Evolutionary conservation across 139 green algal genomes (phyloP).

Genomic region (Spirogloea muscicola): DNA sequence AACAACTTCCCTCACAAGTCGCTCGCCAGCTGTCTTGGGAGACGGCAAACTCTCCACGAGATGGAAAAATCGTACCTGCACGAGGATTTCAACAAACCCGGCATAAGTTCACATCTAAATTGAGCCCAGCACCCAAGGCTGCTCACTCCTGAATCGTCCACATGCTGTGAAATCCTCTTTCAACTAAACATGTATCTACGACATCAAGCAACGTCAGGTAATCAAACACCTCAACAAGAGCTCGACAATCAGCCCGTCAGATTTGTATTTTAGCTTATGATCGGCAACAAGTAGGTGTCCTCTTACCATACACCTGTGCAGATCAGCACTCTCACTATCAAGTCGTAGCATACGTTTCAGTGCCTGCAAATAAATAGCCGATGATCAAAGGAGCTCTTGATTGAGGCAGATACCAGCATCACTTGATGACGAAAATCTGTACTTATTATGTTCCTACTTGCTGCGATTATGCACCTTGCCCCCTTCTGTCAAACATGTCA

Average conservation of each 20-base stretch:
- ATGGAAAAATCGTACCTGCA: constrained; percentile 33
- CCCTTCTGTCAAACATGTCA: neutral
- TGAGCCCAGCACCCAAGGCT: neutral
- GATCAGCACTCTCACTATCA: no score
- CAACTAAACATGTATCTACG: neutral
- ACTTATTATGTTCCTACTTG: neutral
- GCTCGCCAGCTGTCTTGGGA: constrained; percentile 7
- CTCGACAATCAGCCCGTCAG: neutral
- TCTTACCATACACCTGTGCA: no score
- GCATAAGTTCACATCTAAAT: neutral
- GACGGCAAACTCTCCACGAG: constrained; percentile 5
- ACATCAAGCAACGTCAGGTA: neutral
- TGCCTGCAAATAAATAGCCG: no score
- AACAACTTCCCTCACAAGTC: constrained; percentile 20
- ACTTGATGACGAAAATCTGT: neutral
- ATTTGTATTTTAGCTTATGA: neutral
- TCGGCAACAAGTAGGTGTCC: no score
- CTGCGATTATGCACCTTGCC: neutral
- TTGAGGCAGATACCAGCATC: neutral
- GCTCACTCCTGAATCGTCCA: neutral
- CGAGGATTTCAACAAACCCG: neutral
- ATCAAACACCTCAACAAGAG: neutral
- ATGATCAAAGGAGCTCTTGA: no score
- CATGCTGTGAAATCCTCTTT: neutral
- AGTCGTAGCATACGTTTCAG: no score